A percentile compares a stretch with the other conserved stretches of the same genome.
Conservation (phyloP, 2,329 filamentous ascomycete species). For the Cucurbitaria berberidis region DNA sequence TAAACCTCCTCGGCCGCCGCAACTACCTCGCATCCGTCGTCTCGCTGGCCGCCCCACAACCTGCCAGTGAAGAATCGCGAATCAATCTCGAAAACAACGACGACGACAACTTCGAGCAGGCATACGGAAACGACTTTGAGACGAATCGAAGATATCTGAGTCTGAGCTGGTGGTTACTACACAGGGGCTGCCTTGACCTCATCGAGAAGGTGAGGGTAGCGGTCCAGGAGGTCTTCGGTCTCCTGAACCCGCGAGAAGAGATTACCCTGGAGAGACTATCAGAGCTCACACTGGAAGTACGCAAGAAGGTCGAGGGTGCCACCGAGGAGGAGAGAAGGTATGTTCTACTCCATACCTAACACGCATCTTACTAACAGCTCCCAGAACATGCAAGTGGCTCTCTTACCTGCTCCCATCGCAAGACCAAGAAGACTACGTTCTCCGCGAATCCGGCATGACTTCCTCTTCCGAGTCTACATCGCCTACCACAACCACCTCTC, state of each 20-base stretch:
- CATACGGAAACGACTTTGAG: slow-evolving; percentile 92
- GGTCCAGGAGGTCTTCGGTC: slow-evolving; percentile 88
- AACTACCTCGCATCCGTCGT: slow-evolving; percentile 97
- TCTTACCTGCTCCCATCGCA: slow-evolving; percentile 79
- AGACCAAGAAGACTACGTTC: slow-evolving; percentile 80
- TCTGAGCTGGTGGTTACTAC: slow-evolving; percentile 97
- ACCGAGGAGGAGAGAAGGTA: slow-evolving; percentile 68
- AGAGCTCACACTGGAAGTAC: slow-evolving; percentile 80
- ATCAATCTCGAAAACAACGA: slow-evolving; percentile 95
- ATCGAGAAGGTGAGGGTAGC: slow-evolving; percentile 82
- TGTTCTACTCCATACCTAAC: slow-evolving; percentile 10
- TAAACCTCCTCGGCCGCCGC: slow-evolving; percentile 92
- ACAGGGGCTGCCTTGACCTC: slow-evolving; percentile 84
- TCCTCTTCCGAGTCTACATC: slow-evolving; percentile 48
- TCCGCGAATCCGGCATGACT: slow-evolving; percentile 82
- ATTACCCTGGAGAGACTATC: slow-evolving; percentile 81
- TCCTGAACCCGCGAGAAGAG: slow-evolving; percentile 85
- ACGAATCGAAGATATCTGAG: slow-evolving; percentile 94
- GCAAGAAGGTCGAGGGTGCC: slow-evolving; percentile 81
- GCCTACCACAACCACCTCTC: slow-evolving; percentile 57
- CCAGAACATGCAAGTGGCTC: slow-evolving; percentile 73
- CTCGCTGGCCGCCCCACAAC: slow-evolving; percentile 74
- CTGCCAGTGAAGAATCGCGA: slow-evolving; percentile 69
- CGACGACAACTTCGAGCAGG: slow-evolving; percentile 81
- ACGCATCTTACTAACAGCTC: slow-evolving; percentile 11